Percentiles rank a stretch among this genome's conserved stretches.
phyloP scores from a whole-genome alignment of 1,284 basidiomycete species.

The Cryptococcus jaspeensis region DNA sequence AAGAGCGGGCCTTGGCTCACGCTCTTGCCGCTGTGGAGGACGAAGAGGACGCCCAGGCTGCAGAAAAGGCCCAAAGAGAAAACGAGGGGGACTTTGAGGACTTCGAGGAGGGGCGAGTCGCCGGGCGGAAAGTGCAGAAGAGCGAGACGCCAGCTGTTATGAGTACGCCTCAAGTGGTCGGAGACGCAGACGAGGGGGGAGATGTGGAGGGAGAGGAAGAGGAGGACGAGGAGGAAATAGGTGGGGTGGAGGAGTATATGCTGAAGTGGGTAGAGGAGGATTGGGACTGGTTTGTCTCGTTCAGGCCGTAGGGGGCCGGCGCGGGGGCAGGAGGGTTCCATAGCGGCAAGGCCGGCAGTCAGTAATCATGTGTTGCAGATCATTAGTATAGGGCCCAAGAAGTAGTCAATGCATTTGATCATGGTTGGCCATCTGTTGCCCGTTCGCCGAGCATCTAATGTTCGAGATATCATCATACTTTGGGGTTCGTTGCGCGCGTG shows the following conservation, averaged over 20 bases:
- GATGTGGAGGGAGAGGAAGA: conserved; percentile 45
- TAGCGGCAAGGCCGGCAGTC: too few relatives aligned
- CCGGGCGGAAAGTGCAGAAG: not conserved
- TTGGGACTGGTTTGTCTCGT: conserved; percentile 65
- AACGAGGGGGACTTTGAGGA: conserved; percentile 77
- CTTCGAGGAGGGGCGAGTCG: conserved; percentile 58
- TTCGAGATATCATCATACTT: not conserved
- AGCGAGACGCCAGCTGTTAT: conserved; percentile 7
- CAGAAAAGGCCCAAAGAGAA: conserved; percentile 73
- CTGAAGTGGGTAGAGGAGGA: conserved; percentile 70
- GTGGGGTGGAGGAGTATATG: conserved; percentile 77
- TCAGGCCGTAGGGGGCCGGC: conserved; percentile 7
- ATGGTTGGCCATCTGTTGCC: not conserved
- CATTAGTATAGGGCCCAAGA: not conserved
- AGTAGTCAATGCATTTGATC: not conserved
- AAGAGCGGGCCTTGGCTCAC: conserved; percentile 57
- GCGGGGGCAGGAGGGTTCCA: too few relatives aligned
- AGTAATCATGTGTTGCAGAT: not conserved
- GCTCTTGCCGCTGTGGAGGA: conserved; percentile 87
- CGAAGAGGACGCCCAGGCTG: conserved; percentile 77
- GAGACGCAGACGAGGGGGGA: conserved; percentile 28
- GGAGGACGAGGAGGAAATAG: conserved; percentile 56
- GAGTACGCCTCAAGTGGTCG: conserved; percentile 38
- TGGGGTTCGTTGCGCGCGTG: too few relatives aligned
- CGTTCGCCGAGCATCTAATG: too few relatives aligned